Evolutionary conservation across 108 stramenopile species (phyloP), one percentile per base, ranked within the genome.

Genomic region (Nannochloropsis salina): DNA sequence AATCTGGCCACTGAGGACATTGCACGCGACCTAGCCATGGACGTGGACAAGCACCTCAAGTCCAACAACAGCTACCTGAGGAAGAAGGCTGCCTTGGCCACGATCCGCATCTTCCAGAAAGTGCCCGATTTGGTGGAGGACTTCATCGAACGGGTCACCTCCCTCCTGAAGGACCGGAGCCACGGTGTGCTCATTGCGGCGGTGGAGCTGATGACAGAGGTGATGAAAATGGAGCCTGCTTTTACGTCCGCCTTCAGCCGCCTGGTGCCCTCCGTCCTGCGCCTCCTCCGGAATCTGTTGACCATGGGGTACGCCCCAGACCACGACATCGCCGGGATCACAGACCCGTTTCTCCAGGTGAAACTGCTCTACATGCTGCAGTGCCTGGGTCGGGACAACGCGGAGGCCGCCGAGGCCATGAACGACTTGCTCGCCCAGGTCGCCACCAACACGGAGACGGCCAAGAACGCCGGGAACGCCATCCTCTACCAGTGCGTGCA

Each of bases 401-500:
- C 61, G 42, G 85, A 44, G 41, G 84, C 91, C 41, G 40, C 61
- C 42, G 91, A 92, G 22, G 45, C 45, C 9, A 88, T 93, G 92
- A 97, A 97, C 84, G 99, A 99, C 90, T 93, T 98, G n/a, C 92
- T 99, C 41, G 98, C 99, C 0, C 96, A 97, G 92, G 99, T 98
- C 42, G 99, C 98, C 42, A 98, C 97, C 45, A 97, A 97, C 91
- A 99, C 99, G 45, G 98, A 98, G 84, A 95, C 97, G 21, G 92
- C 95, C 79, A 97, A 97, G 90, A 98, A 97, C 91, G 94, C 99
- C 12, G 99, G 99, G 61, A 98, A 99, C 90, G 96, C 99, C 44
- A 97, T 99, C 86, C 90, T 99, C 85, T 99, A 99, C 90, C 98
- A 99, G 88, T 97, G 97, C 86, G 99, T 99, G 9, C 95, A 95